Percentiles rank a stretch among this genome's conserved stretches.
phyloP scores from a whole-genome alignment of 352 stramenopile genomes.

The Phytophthora citricola region DNA sequence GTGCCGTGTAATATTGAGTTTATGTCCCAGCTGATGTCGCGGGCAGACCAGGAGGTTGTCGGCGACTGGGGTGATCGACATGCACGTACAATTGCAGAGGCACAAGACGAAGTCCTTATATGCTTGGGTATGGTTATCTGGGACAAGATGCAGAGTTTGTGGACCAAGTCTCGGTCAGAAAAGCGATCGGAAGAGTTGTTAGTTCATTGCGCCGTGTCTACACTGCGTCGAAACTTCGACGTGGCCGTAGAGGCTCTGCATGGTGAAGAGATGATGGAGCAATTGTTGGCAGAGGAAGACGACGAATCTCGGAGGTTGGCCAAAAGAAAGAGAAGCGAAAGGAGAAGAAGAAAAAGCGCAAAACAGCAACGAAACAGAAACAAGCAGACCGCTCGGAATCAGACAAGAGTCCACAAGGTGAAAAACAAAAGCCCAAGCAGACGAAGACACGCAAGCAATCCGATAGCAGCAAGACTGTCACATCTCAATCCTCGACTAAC shows the following conservation, averaged over 20 bases:
- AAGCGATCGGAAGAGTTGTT: constrained; percentile 83
- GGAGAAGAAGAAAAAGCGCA: constrained; percentile 91
- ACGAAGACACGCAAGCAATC: constrained; percentile 32
- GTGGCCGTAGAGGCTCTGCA: constrained; percentile 84
- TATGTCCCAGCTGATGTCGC: constrained; percentile 85
- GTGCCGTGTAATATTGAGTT: constrained; percentile 89
- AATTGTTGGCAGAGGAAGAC: constrained; percentile 84
- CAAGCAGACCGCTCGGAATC: constrained; percentile 51
- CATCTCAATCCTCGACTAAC: constrained; percentile 53
- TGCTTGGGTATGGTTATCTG: constrained; percentile 90
- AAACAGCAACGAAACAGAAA: constrained; percentile 79
- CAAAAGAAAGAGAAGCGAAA: constrained; percentile 91
- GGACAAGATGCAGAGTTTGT: constrained; percentile 89
- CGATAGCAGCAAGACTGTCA: constrained; percentile 36
- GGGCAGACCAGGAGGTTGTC: constrained; percentile 84
- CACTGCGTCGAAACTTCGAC: constrained; percentile 84
- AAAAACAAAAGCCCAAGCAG: constrained; percentile 41
- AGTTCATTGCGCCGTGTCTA: constrained; percentile 79
- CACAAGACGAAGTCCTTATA: constrained; percentile 88
- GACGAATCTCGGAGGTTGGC: constrained; percentile 76
- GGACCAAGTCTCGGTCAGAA: constrained; percentile 77
- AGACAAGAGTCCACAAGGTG: constrained; percentile 41
- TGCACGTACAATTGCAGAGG: constrained; percentile 84
- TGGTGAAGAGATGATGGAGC: constrained; percentile 89
- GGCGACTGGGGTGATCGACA: constrained; percentile 86